Evolutionary conservation across 2,329 filamentous ascomycete genomes (phyloP), one percentile per base, ranked within the genome.

Genomic region (Fusarium phyllophilum): DNA sequence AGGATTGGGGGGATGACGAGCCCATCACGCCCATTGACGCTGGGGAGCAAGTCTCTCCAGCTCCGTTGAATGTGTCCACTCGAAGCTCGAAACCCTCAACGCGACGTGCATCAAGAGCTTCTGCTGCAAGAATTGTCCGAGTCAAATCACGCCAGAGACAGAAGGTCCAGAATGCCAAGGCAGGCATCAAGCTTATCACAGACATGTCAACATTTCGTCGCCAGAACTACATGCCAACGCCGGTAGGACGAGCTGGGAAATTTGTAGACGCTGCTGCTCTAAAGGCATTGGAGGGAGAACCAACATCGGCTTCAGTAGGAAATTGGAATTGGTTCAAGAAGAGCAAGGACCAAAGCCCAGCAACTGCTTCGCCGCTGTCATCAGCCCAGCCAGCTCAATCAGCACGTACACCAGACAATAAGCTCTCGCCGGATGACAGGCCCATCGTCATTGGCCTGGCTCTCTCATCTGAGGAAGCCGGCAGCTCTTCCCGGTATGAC

Each of bases 381-480:
- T 74, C 68, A n/a, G 72, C 68, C 38, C 78, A 77, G 44, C 72
- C 75, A 52, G 59, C 59, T 36, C 78, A 77, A 42, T 72, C 76
- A 31, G 62, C 76, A 66, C 68, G 78, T 68, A 72, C 76, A 69
- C 60, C 78, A 31, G 78, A 78, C 11, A 79, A 80, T 17, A 89
- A 90, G 69, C 84, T 93, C 8, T 93, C 92, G 20, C 92, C 92
- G 1, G 89, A 88, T 66, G 90, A 92, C 75, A 86, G 90, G n/a
- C 91, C 91, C 3, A 94, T 94, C 67, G 87, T 92, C 46, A 94
- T 94, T 73, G 92, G 92, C 18, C 90, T 94, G 57, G 87, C 89
- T 20, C 84, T 94, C 51, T 89, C 92, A 6, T 87, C 89, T 20
- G 79, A 79, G 13, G 78, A 80, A 26, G 68, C 77, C 17, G 68